phyloP scores from a whole-genome alignment of 2,329 filamentous ascomycete genomes.

The Fusarium coffeatum region DNA sequence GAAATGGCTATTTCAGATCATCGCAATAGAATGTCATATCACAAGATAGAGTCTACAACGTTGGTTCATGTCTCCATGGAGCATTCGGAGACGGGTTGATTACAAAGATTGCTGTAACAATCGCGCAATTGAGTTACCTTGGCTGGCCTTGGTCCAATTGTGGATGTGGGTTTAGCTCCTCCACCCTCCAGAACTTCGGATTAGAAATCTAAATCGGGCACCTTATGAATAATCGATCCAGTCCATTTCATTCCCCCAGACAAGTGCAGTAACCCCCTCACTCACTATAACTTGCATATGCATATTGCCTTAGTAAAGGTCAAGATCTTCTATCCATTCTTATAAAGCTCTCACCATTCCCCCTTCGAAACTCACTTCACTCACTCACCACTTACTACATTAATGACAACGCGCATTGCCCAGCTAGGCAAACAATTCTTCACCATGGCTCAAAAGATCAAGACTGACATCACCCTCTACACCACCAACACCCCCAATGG shows the following conservation, averaged over 20 bases:
- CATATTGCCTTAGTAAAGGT: not conserved
- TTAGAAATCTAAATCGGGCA: constrained; percentile 16
- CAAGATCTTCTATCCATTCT: constrained; percentile 1
- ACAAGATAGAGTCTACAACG: not conserved
- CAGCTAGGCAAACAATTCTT: constrained; percentile 45
- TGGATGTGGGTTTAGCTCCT: constrained; percentile 18
- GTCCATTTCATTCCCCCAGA: constrained; percentile 2
- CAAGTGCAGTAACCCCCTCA: constrained; percentile 11
- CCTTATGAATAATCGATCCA: constrained; percentile 32
- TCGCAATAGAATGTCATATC: not conserved
- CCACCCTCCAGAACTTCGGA: constrained; percentile 8
- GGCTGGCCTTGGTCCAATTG: not conserved
- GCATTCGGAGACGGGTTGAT: constrained; percentile 24
- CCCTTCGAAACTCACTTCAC: not conserved
- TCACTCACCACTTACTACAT: not conserved
- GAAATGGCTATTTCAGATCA: not conserved
- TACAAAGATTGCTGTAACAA: constrained; percentile 21
- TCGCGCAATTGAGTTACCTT: constrained; percentile 18
- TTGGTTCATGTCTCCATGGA: not conserved
- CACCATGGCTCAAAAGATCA: constrained; percentile 49
- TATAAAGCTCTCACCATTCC: constrained; percentile 15
- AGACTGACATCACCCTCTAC: constrained; percentile 80
- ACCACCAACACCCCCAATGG: constrained; percentile 88
- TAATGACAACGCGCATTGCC: constrained; percentile 45
- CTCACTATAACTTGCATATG: constrained; percentile 6